These are phyloP conservation scores for Tilletia caries DNA, from an alignment of 1,284 basidiomycete species.

Conservation along the genomic window DNA sequence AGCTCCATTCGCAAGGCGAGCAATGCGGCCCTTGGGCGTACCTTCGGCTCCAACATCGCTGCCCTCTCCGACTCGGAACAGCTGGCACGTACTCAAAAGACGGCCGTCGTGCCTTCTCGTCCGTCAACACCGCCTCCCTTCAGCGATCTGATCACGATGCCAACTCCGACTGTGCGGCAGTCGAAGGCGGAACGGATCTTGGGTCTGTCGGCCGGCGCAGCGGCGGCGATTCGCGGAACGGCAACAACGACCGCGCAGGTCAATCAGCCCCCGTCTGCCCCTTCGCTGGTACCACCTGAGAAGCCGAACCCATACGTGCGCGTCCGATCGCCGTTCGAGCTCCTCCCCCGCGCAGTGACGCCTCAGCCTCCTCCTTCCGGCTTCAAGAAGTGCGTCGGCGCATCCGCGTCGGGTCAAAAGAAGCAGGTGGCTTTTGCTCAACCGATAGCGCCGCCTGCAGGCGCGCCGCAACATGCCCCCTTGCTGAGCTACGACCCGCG, in stretches of 20 bases:
- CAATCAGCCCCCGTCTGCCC: neutral
- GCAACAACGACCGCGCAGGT: neutral
- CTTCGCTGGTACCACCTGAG: neutral
- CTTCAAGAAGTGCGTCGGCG: neutral
- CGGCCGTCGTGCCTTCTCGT: neutral
- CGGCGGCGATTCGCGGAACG: neutral
- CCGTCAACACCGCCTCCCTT: conserved; percentile 1
- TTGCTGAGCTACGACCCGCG: neutral
- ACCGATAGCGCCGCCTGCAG: too few relatives aligned
- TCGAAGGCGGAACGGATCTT: conserved; percentile 7
- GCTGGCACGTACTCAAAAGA: neutral
- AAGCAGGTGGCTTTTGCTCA: neutral
- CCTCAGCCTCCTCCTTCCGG: neutral
- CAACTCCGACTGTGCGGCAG: neutral
- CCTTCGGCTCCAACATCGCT: neutral
- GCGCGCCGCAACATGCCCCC: neutral
- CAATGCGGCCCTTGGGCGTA: neutral
- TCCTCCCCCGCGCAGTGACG: neutral
- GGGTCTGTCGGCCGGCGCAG: conserved; percentile 5
- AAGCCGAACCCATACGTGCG: neutral
- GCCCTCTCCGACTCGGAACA: neutral
- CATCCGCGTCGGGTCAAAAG: neutral
- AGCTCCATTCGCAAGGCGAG: neutral
- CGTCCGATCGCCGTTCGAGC: neutral
- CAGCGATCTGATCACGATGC: conserved; percentile 12